Evolutionary conservation across 345 rosid species (phyloP), one percentile per base, ranked within the genome.

Genomic region (Luvunga scandens): DNA sequence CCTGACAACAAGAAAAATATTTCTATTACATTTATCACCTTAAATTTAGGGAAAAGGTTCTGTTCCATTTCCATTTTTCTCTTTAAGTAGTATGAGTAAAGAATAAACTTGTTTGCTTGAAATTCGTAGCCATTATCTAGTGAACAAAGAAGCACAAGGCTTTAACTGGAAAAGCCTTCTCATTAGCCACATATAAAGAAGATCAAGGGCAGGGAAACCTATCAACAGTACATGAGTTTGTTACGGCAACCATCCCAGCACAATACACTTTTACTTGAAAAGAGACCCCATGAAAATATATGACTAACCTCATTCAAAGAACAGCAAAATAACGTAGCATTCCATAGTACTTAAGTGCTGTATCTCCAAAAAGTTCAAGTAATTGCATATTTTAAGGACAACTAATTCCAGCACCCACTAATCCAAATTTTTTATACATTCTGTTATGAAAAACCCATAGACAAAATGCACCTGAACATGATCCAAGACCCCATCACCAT

Each of bases 401-500:
- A 24, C 5, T n/a, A 68, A 42, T 55, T 7, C 25, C 61, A 42
- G 39, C 57, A 53, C 7, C 71, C 18, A 42, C n/a, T n/a, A 50
- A 70, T 38, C n/a, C 48, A 34, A 34, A 24, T 34, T 60, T 59
- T 31, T 72, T 50, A 50, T 56, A 66, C 30, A 48, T 9, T 21
- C 6, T 19, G 9, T 53, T 21, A n/a, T 9, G 10, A 18, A 9
- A 66, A 38, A 56, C 28, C 31, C 21, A 34, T 16, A 14, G 9
- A 24, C 55, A 16, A 60, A 36, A 13, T 33, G 73, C 81, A 94
- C 99, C 98, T 93, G 99, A 36, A 97, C 98, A 89, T 97, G 98
- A 86, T 97, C 99, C 31, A 97, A 94, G 79, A 97, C 98, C 71
- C 99, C 99, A 79, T 97, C 99, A 71, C 99, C 99, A 69, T 97